A percentile compares a stretch with the other conserved stretches of the same genome.
Evolutionary conservation across 192 early-diverging fungal genomes (phyloP).

Genomic region (Rhizoclosmatium sp.): DNA sequence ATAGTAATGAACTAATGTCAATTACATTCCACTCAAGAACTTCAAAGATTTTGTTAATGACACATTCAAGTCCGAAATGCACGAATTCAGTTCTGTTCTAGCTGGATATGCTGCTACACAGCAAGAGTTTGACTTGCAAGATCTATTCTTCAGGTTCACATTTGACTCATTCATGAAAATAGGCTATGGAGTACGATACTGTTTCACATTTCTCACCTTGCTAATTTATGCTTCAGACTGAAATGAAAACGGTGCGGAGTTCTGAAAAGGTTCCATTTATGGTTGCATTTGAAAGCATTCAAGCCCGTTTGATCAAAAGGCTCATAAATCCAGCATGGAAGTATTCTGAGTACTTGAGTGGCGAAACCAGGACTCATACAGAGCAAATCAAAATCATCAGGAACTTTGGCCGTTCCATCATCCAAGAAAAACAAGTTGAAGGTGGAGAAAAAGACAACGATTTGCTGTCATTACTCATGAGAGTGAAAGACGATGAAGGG

Average conservation of each 20-base stretch:
- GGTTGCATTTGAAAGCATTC: slow-evolving; percentile 43
- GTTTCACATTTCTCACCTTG: no score
- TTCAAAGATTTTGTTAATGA: slow-evolving; percentile 46
- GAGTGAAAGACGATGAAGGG: slow-evolving; percentile 38
- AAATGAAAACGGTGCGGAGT: slow-evolving; percentile 4
- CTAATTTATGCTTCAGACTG: not conserved
- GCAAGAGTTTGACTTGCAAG: slow-evolving; percentile 41
- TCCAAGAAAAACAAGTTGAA: slow-evolving; percentile 14
- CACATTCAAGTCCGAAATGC: slow-evolving; percentile 45
- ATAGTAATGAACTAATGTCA: no score
- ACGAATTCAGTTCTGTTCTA: slow-evolving; percentile 33
- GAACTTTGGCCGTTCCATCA: slow-evolving; percentile 33
- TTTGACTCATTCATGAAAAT: slow-evolving; percentile 49
- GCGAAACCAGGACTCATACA: slow-evolving; percentile 11
- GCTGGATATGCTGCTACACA: not conserved
- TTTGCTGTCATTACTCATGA: slow-evolving; percentile 47
- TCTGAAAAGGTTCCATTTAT: slow-evolving; percentile 33
- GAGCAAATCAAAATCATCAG: slow-evolving; percentile 32
- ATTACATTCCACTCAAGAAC: slow-evolving; percentile 20
- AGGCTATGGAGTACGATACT: slow-evolving; percentile 39
- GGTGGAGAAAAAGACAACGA: slow-evolving; percentile 26
- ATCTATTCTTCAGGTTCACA: slow-evolving; percentile 50
- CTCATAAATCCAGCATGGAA: slow-evolving; percentile 39
- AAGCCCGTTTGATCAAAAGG: slow-evolving; percentile 20
- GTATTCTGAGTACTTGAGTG: not conserved